phyloP scores from a whole-genome alignment of 2,329 filamentous ascomycete species.

The Calonectria montana region DNA sequence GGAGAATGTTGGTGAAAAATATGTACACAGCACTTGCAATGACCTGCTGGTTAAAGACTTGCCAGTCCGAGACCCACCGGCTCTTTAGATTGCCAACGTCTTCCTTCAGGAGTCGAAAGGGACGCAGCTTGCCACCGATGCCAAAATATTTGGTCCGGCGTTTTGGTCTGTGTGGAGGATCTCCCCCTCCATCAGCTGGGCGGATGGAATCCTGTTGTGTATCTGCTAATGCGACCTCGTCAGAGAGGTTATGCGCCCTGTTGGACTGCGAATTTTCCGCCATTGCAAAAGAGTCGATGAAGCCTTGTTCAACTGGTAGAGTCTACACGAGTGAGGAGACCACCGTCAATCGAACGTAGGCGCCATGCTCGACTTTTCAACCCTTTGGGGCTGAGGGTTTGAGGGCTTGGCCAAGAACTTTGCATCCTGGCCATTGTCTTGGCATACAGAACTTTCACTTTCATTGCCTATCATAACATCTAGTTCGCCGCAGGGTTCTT shows the following conservation, averaged over 20 bases:
- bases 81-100: conserved; percentile 58
- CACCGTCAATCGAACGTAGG: neutral
- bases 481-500: neutral
- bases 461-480: neutral
- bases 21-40: conserved; percentile 73
- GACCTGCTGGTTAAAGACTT: conserved; percentile 71
- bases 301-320: neutral
- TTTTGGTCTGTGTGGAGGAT: neutral
- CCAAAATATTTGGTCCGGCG: conserved; percentile 40
- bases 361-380: neutral
- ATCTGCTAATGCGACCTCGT: neutral
- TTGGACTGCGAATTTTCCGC: neutral
- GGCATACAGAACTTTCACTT: conserved; percentile 3
- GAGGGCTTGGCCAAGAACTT: neutral
- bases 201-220: conserved; percentile 19
- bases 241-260: neutral
- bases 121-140: conserved; percentile 57
- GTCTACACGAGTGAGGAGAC: neutral
- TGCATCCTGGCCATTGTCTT: neutral
- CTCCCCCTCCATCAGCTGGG: conserved; percentile 24
- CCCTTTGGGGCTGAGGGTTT: neutral
- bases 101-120: conserved; percentile 64
- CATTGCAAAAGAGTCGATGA: neutral
- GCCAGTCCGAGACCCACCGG: conserved; percentile 66
- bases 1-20: conserved; percentile 75